Evolutionary conservation across 2,329 filamentous ascomycete genomes (phyloP).

Genomic region (Aspergillus sojae): DNA sequence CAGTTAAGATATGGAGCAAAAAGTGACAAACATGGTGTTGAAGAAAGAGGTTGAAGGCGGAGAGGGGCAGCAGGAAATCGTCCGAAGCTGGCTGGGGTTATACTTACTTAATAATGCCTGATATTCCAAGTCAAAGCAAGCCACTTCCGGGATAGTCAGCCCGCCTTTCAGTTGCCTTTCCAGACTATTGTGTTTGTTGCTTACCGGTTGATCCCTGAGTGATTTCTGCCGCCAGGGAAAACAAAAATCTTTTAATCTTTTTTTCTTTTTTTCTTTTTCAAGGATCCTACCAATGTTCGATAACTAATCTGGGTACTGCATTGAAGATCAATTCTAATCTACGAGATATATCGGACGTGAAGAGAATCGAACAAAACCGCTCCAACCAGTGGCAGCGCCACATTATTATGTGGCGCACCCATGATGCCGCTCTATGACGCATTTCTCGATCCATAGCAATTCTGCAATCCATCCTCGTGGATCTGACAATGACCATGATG

Average conservation of each 20-base stretch:
- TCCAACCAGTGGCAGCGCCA: neutral
- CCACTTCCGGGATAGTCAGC: constrained; percentile 7
- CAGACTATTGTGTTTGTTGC: neutral
- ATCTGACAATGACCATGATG: neutral
- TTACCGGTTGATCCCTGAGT: neutral
- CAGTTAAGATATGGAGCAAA: neutral
- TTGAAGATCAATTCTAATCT: neutral
- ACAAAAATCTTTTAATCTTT: neutral
- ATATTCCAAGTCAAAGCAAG: constrained; percentile 2
- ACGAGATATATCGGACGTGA: neutral
- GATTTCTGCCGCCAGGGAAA: neutral
- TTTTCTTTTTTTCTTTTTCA: neutral
- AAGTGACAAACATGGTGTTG: constrained; percentile 1
- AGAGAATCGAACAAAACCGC: neutral
- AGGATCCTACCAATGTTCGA: neutral
- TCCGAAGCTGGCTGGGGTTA: constrained; percentile 4
- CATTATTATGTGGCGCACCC: constrained; percentile 5
- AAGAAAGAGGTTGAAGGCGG: constrained; percentile 5
- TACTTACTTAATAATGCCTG: constrained; percentile 5
- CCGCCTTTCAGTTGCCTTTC: constrained; percentile 11
- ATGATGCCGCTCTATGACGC: neutral
- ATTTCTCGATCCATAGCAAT: neutral
- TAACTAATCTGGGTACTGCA: neutral
- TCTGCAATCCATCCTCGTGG: neutral
- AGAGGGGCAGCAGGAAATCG: constrained; percentile 10